phyloP scores from a whole-genome alignment of 148 eudicot genomes.

The Camellia granthamiana region DNA sequence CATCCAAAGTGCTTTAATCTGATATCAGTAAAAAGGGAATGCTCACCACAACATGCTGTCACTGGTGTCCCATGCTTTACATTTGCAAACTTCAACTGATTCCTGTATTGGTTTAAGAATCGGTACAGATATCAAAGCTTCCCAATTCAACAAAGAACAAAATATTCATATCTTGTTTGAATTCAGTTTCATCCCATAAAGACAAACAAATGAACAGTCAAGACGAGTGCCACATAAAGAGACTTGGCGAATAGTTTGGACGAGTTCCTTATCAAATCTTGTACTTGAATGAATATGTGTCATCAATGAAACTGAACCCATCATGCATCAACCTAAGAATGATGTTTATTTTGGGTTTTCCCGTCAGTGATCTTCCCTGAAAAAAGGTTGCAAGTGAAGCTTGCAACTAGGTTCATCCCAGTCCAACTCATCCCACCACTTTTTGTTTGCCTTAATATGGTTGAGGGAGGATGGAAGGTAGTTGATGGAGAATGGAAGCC shows the following conservation, averaged over 20 bases:
- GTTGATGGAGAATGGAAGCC: slow-evolving; percentile 19
- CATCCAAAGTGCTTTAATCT: too few species aligned
- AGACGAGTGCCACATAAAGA: neutral
- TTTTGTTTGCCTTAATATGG: slow-evolving; percentile 10
- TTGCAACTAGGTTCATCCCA: slow-evolving; percentile 23
- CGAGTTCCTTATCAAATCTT: neutral
- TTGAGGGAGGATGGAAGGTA: slow-evolving; percentile 14
- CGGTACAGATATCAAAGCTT: too few species aligned
- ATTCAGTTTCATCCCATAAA: neutral
- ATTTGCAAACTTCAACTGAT: too few species aligned
- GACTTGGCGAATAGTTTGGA: neutral
- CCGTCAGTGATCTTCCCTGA: neutral
- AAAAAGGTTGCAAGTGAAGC: slow-evolving; percentile 15
- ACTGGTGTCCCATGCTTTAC: too few species aligned
- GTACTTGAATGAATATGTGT: neutral
- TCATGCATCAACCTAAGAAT: too few species aligned
- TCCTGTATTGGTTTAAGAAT: too few species aligned
- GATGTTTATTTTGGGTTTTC: neutral
- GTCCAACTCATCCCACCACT: slow-evolving; percentile 25
- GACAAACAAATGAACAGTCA: neutral
- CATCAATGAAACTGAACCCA: neutral
- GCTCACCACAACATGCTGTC: too few species aligned
- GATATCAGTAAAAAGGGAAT: too few species aligned
- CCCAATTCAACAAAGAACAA: neutral
- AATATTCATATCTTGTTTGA: neutral